Base-by-base conservation (phyloP, 192 early-diverging fungal genomes). In the Ambispora gerdemannii region DNA sequence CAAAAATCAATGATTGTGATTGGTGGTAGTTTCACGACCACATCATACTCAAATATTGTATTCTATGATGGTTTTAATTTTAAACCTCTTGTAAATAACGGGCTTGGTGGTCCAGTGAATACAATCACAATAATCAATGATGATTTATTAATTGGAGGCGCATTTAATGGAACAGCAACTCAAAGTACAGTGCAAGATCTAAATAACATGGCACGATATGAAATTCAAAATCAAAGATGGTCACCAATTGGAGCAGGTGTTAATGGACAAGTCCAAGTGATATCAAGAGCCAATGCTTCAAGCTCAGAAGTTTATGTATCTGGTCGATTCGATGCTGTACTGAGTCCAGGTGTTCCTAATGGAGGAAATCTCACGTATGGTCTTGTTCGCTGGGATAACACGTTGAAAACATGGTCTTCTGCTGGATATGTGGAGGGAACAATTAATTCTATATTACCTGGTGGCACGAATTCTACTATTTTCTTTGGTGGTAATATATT, bases 11-110 rank as follows among this genome's bases (percentile, higher is more conserved):
- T 77, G 31, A 66, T 89, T 35, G 78, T 79, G 58, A 79, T 92
- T 25, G 89, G 86, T 38, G 91, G 91, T 19, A 74, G 75, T 8
- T 92, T 92, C 60, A 63, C 73, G 22, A 74, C 75, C 56, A 35
- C 58, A 0, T 76, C 71, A 4, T 87, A 81, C 59, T 70, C 62
- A 35, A 90, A 89, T 68, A 78, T 92, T 67, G 87, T 84, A 2
- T 67, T 74, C 56, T 90, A 88, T 75, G 74, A 83, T 72, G 78
- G 75, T 0, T 58, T 13, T 4, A 32, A 50, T 11, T 72, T 77
- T 49, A 50, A 58, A 15, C 50, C 71, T 13, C 22, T 80, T 15
- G 52, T 65, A 17, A 65, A 71, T 19, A 74, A 69, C 31, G 87
- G 87, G 20, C 66, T 80, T 8, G 76, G 84, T 62, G 83, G 82